Base-by-base conservation (phyloP, 192 early-diverging fungal species). In the Obelidium mucronatum region DNA sequence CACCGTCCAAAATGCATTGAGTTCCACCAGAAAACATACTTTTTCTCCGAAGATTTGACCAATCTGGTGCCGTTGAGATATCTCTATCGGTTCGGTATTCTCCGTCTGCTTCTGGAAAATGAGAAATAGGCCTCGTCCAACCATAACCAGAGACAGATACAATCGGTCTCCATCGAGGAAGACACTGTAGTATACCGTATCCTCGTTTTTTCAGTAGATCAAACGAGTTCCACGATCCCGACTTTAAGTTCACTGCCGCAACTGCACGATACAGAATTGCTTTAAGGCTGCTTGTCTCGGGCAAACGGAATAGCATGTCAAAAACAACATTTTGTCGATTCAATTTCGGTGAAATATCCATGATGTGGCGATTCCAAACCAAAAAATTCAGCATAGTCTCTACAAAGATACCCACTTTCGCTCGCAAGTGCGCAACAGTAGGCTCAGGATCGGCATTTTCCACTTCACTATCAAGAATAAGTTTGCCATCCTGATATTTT, bases 151-250 rank as follows among this genome's bases (percentile, higher is more conserved):
- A 39, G 31, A 65, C 63, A 36, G 63, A 39, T 24, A 65, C 15
- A 65, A 65, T 65, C 8, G 63, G 63, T 65, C 63, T 8, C 28
- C 24, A 65, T 13, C 31, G 11, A 5, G 63, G 26, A 3, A 34
- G 31, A 6, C 63, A 65, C 19, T 65, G 63, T n/a, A 65, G 63
- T n/a, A 37, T 33, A 24, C 63, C 63, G 26, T 37, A 65, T 1
- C 63, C 63, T 19, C 35, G 19, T 19, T 2, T 65, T 39, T 65
- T 8, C 31, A 65, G 31, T 39, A 39, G 15, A 24, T 65, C 26
- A 13, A 65, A 65, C 15, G 8, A 37, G 2, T 22, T 6, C 63
- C 63, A 65, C 33, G 31, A 19, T 19, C n/a, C 35, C 26, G 35
- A 39, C 11, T 35, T 39, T 26, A 65, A 35, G 15, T 65, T 36